phyloP scores from a whole-genome alignment of 2,329 filamentous ascomycete genomes.

The Hymenoscyphus salicellus region DNA sequence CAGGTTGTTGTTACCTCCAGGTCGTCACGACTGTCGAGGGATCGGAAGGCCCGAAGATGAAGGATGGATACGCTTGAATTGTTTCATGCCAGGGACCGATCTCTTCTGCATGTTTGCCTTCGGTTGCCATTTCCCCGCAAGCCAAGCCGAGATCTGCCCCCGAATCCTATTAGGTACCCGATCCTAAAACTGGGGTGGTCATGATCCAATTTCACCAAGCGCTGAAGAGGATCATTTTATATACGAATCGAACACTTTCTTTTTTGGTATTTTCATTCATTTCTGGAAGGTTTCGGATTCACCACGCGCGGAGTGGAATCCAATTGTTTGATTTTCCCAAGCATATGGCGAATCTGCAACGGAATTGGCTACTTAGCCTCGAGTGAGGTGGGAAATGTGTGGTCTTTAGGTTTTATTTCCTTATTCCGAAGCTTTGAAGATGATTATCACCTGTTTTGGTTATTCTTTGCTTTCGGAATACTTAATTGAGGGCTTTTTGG shows the following conservation, averaged over 20 bases:
- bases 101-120: background rate
- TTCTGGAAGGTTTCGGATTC: background rate
- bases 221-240: constrained; percentile 1
- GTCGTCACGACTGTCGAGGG: background rate
- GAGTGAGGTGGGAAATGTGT: too few relatives aligned
- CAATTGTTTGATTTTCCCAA: background rate
- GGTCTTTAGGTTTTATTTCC: too few relatives aligned
- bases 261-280: background rate
- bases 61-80: background rate
- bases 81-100: background rate
- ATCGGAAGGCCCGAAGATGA: background rate
- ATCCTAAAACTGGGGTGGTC: background rate
- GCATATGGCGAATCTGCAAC: background rate
- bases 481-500: too few relatives aligned
- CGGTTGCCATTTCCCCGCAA: background rate
- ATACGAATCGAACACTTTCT: background rate
- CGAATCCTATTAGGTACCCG: too few relatives aligned
- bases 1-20: background rate
- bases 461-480: too few relatives aligned
- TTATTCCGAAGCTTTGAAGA: too few relatives aligned
- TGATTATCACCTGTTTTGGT: too few relatives aligned
- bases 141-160: background rate
- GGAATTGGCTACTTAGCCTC: background rate
- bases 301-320: background rate
- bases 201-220: background rate